Percentiles rank a stretch among this genome's conserved stretches.
Evolutionary conservation across 495 filamentous ascomycete species (phyloP).

Genomic region (Penicillium cinerascens): DNA sequence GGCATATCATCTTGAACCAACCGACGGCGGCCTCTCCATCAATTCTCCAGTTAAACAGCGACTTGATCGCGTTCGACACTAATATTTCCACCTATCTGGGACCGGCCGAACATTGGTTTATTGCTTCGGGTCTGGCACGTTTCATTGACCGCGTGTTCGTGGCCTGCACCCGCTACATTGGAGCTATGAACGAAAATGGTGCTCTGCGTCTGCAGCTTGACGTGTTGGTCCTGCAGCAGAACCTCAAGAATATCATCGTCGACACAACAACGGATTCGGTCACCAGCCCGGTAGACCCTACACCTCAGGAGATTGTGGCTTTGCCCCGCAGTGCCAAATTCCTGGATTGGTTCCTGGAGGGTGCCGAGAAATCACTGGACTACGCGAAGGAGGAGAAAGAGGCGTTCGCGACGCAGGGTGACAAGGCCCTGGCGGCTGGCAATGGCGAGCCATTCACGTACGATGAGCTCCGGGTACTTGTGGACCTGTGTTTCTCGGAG

Average conservation of each 20-base stretch:
- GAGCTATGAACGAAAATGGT: conserved; percentile 70
- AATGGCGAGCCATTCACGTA: conserved; percentile 60
- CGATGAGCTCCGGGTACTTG: conserved; percentile 77
- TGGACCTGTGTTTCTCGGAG: conserved; percentile 87
- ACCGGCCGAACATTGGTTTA: conserved; percentile 57
- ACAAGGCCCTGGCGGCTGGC: conserved; percentile 35
- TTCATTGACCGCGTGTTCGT: conserved; percentile 71
- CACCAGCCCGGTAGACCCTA: conserved; percentile 1
- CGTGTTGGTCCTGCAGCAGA: conserved; percentile 90
- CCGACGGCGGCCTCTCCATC: conserved; percentile 75
- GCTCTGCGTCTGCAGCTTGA: conserved; percentile 82
- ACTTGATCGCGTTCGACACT: conserved; percentile 80
- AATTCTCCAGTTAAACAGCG: conserved; percentile 72
- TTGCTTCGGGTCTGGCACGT: conserved; percentile 66
- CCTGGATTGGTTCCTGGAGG: conserved; percentile 74
- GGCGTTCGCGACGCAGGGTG: conserved; percentile 33
- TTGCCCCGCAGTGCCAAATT: conserved; percentile 70
- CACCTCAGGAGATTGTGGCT: conserved; percentile 49
- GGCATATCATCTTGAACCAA: conserved; percentile 68
- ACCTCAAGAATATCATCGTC: conserved; percentile 79
- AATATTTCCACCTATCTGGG: conserved; percentile 68
- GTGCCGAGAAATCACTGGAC: conserved; percentile 65
- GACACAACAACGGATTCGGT: conserved; percentile 20
- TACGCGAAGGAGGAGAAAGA: conserved; percentile 58
- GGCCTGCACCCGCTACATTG: conserved; percentile 57